Base-by-base conservation (phyloP, 495 filamentous ascomycete genomes). In the Hypomontagnella submonticulosa region DNA sequence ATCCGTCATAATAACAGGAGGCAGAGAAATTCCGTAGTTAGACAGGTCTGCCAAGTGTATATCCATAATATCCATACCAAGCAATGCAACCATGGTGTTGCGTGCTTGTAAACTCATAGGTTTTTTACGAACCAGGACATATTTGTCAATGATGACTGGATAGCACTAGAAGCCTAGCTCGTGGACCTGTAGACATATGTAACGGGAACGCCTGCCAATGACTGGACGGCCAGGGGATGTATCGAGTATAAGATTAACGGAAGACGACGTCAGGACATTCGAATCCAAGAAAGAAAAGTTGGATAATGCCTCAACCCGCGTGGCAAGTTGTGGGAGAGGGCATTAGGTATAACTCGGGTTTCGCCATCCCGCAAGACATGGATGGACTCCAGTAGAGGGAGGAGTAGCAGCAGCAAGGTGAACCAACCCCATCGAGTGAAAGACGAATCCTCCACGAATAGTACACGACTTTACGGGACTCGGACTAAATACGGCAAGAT, bases 341-440 rank as follows among this genome's bases (percentile, higher is more conserved):
- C 52, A 38, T 44, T 32, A 10, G 44, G 15, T 13, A 51, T 51
- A 33, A 61, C 27, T 16, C 38, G 36, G 19, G 32, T 61, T 37
- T 15, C 27, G 16, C 48, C 11, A 51, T 46, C 30, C 4, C 46
- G 27, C 19, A 16, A 47, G 30, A 40, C 2, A 50, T 43, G 36
- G 50, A 60, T 55, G 49, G 63, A 34, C 50, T 66, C 49, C 60
- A 37, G 50, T 50, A 46, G 27, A 18, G 23, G 27, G 32, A n/a
- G 32, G 46, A 12, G 34, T 12, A 15, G 23, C 5, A 5, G 5
- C 9, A 38, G 9, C 10, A 13, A 38, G 3, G 9, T 38, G 10
- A 13, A 38, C n/a, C 36, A 38, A 13, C 36, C n/a, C 10, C n/a
- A 12, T 13, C n/a, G 3, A 38, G n/a, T n/a, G 15, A 41, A 13